phyloP scores from a whole-genome alignment of 73 alveolate species.

The Tetrahymena elliotti region DNA sequence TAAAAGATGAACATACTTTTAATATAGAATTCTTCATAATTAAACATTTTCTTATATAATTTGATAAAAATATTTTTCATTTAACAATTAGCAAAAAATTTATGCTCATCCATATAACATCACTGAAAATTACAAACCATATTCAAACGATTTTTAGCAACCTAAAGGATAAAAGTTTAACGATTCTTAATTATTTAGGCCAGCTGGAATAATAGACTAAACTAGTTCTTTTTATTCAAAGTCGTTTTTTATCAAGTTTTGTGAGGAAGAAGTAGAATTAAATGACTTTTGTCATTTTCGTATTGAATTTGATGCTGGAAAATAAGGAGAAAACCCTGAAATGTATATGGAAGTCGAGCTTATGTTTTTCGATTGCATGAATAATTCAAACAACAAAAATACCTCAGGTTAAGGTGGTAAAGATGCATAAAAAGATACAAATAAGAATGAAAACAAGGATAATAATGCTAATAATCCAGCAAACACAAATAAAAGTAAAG shows the following conservation, averaged over 20 bases:
- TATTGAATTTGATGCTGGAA: slow-evolving; percentile 39
- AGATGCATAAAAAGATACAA: not conserved
- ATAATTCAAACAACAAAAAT: not conserved
- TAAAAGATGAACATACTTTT: not conserved
- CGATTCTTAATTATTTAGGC: slow-evolving; percentile 36
- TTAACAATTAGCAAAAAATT: not conserved
- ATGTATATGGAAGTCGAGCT: slow-evolving; percentile 29
- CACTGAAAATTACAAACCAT: slow-evolving; percentile 28
- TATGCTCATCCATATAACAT: slow-evolving; percentile 42
- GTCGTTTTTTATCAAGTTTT: slow-evolving; percentile 35
- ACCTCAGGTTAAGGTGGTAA: not conserved
- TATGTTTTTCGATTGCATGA: slow-evolving; percentile 42
- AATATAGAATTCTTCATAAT: not conserved
- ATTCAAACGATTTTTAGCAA: slow-evolving; percentile 26
- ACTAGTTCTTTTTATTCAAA: slow-evolving; percentile 36
- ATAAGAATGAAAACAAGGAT: not conserved
- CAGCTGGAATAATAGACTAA: slow-evolving; percentile 31
- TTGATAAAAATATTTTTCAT: no score
- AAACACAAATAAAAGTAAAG: slow-evolving; percentile 27
- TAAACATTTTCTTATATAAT: no score
- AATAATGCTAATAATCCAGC: not conserved
- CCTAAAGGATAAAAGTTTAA: slow-evolving; percentile 23
- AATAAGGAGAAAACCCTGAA: slow-evolving; percentile 21
- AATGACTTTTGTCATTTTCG: slow-evolving; percentile 35
- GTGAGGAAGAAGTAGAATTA: slow-evolving; percentile 40